Conservation (phyloP, 2,329 filamentous ascomycete species). For the Penicillium brevicompactum region DNA sequence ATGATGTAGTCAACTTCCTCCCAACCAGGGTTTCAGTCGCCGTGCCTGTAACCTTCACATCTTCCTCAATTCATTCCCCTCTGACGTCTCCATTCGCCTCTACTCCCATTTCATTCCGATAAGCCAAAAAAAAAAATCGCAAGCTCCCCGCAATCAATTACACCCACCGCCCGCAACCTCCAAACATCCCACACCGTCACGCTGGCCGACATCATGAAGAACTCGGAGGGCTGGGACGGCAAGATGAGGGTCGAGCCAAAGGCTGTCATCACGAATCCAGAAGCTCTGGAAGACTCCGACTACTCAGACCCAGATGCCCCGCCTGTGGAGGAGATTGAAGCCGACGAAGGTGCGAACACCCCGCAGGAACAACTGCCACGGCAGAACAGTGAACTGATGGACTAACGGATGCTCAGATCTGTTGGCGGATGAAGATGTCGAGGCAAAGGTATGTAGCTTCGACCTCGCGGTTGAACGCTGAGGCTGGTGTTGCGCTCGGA, state of each 20-base stretch:
- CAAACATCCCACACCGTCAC: slow-evolving; percentile 9
- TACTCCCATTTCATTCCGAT: background rate
- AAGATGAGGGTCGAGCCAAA: slow-evolving; percentile 64
- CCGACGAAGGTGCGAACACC: slow-evolving; percentile 69
- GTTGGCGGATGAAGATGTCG: slow-evolving; percentile 59
- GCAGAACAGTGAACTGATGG: background rate
- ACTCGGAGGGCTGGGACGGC: slow-evolving; percentile 50
- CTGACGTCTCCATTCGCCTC: background rate
- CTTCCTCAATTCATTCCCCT: background rate
- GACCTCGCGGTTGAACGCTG: background rate
- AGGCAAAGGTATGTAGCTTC: slow-evolving; percentile 50
- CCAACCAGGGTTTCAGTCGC: slow-evolving; percentile 7
- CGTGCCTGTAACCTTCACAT: background rate
- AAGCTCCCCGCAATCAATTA: slow-evolving; percentile 28
- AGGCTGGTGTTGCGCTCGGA: background rate
- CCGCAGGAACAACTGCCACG: background rate
- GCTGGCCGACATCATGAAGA: slow-evolving; percentile 36
- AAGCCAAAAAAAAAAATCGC: background rate
- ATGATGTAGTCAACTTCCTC: slow-evolving; percentile 16
- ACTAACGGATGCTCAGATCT: slow-evolving; percentile 49
- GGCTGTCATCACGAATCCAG: slow-evolving; percentile 71
- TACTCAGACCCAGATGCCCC: slow-evolving; percentile 73
- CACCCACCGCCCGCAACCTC: slow-evolving; percentile 19
- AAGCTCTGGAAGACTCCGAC: slow-evolving; percentile 80
- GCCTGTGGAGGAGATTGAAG: slow-evolving; percentile 72